Conservation (phyloP, 1,284 basidiomycete genomes). For the Tilletia horrida region DNA sequence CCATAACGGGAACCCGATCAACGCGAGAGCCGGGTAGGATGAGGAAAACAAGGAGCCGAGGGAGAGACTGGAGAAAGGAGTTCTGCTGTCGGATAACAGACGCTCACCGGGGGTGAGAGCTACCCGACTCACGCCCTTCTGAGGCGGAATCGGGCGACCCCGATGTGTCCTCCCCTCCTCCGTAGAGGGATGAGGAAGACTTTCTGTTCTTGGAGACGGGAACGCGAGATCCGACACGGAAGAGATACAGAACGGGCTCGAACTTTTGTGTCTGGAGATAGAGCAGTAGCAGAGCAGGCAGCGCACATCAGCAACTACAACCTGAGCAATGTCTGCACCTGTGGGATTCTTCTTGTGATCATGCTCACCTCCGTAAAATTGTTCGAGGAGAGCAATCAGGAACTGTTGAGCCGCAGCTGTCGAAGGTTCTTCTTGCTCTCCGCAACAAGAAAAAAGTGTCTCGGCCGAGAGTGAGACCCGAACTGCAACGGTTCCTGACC, state of each 20-base stretch:
- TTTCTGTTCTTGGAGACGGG: slow-evolving; percentile 16
- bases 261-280: slow-evolving; percentile 10
- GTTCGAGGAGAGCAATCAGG: slow-evolving; percentile 16
- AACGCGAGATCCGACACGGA: slow-evolving; percentile 15
- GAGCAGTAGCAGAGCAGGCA: not conserved
- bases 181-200: slow-evolving; percentile 1
- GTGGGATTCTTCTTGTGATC: not conserved
- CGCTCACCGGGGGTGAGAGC: slow-evolving; percentile 19
- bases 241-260: not conserved
- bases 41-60: not conserved
- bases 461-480: not conserved
- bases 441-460: not conserved
- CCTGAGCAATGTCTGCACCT: no score
- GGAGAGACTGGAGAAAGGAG: slow-evolving; percentile 7
- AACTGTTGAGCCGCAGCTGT: not conserved
- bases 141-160: slow-evolving; percentile 1
- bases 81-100: slow-evolving; percentile 9
- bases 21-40: not conserved
- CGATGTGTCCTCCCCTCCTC: slow-evolving; percentile 8
- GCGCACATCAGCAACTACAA: not conserved
- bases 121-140: not conserved
- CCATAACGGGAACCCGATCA: not conserved
- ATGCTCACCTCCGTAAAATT: slow-evolving; percentile 11
- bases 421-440: no score
- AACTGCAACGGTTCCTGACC: not conserved